These are phyloP conservation scores for Verticillium dahliae DNA, from an alignment of 2,329 filamentous ascomycete genomes.

Conservation along the genomic window DNA sequence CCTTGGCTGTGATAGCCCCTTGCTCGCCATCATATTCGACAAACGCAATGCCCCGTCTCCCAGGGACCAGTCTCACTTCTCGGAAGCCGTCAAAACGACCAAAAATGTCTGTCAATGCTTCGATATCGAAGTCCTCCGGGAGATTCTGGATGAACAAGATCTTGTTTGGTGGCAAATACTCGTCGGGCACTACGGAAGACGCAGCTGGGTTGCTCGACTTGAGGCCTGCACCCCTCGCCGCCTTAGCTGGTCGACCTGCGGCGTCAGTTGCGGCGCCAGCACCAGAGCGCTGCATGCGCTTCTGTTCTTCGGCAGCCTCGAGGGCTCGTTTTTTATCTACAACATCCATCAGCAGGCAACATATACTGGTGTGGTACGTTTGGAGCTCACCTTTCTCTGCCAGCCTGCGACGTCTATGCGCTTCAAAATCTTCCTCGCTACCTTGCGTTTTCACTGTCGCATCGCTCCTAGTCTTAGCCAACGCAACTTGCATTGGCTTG, in stretches of 20 bases:
- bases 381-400: constrained; percentile 74
- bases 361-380: background rate
- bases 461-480: constrained; percentile 80
- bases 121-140: constrained; percentile 78
- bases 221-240: constrained; percentile 64
- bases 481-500: constrained; percentile 79
- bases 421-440: constrained; percentile 75
- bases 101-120: constrained; percentile 74
- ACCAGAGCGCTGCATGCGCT: constrained; percentile 62
- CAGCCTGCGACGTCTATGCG: constrained; percentile 74
- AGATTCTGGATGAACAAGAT: constrained; percentile 91
- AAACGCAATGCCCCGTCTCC: constrained; percentile 83
- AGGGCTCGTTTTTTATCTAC: constrained; percentile 71
- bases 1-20: constrained; percentile 87
- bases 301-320: constrained; percentile 72
- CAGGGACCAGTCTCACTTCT: constrained; percentile 84
- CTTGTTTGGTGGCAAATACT: constrained; percentile 96
- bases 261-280: constrained; percentile 35
- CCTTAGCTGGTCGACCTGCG: constrained; percentile 58
- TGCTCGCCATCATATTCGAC: constrained; percentile 91
- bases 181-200: constrained; percentile 80
- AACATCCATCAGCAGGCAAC: background rate
- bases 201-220: constrained; percentile 66
- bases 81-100: constrained; percentile 87
- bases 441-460: constrained; percentile 72